phyloP scores from a whole-genome alignment of 345 rosid species.

The Populus simonii region DNA sequence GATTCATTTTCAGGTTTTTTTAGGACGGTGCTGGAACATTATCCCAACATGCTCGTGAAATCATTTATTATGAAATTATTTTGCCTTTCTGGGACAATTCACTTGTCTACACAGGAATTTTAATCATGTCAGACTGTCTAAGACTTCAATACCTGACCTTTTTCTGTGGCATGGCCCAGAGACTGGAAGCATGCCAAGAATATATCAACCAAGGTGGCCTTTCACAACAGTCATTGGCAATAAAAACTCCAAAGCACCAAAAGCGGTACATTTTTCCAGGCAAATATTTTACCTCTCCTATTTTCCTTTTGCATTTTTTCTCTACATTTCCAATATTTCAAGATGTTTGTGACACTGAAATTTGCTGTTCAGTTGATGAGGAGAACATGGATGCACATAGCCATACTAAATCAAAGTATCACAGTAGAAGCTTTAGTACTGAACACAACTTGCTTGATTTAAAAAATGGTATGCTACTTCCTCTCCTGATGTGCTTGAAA shows the following conservation, averaged over 20 bases:
- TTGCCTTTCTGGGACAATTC: not conserved
- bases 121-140: conserved; percentile 3
- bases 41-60: conserved; percentile 9
- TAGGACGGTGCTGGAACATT: not conserved
- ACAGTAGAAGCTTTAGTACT: conserved; percentile 24
- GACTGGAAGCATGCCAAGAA: conserved; percentile 50
- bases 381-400: conserved; percentile 10
- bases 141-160: not conserved
- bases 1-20: not conserved
- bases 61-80: not conserved
- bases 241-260: conserved; percentile 49
- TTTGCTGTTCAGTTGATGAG: conserved; percentile 19
- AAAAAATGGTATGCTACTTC: conserved; percentile 32
- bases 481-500: not conserved
- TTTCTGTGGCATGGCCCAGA: conserved; percentile 34
- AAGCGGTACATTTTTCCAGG: conserved; percentile 73
- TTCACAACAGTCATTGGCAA: conserved; percentile 46
- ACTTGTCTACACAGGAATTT: not conserved
- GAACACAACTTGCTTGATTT: conserved; percentile 38
- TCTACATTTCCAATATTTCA: not conserved
- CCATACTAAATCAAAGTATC: conserved; percentile 14
- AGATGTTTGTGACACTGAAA: not conserved
- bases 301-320: not conserved
- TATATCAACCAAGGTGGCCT: conserved; percentile 45
- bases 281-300: conserved; percentile 21